A percentile compares a stretch with the other conserved stretches of the same genome.
Evolutionary conservation across 176 grass and related monocot genomes (phyloP).

Genomic region (Musa schizocarpa): DNA sequence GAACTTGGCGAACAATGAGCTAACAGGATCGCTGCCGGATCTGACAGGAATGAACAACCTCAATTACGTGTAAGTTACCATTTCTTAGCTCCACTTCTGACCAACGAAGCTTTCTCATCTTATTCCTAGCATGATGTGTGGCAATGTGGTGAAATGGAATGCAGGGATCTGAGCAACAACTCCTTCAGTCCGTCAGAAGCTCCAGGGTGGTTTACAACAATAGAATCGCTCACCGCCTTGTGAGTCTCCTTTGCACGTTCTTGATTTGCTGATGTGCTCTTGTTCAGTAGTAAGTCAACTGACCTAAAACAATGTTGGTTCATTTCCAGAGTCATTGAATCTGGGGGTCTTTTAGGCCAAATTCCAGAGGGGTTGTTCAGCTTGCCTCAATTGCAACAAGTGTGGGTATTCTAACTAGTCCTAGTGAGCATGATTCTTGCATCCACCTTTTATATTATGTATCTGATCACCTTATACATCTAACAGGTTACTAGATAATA

Average conservation of each 20-base stretch:
- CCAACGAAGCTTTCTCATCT: conserved; percentile 11
- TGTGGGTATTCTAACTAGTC: conserved; percentile 46
- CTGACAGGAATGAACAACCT: conserved; percentile 39
- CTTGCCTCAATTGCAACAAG: conserved; percentile 55
- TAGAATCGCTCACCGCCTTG: conserved; percentile 44
- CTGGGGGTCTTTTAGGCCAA: conserved; percentile 32
- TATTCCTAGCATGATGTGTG: neutral
- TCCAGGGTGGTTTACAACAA: conserved; percentile 49
- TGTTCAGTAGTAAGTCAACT: neutral
- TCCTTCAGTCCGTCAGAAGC: conserved; percentile 36
- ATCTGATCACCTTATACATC: neutral
- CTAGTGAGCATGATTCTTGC: neutral
- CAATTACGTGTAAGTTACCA: conserved; percentile 46
- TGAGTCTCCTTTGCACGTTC: conserved; percentile 27
- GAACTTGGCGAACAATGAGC: conserved; percentile 59
- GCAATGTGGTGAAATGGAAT: too few species aligned
- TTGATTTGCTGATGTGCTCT: neutral
- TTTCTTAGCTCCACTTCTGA: neutral
- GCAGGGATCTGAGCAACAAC: conserved; percentile 82
- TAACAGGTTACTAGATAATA: conserved; percentile 56
- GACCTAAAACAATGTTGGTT: conserved; percentile 2
- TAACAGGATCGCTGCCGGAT: conserved; percentile 43
- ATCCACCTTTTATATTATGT: neutral
- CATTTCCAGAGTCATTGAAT: conserved; percentile 56
- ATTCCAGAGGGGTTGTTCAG: conserved; percentile 44